Conservation (phyloP, 345 rosid species). For the Syzygium aqueum region DNA sequence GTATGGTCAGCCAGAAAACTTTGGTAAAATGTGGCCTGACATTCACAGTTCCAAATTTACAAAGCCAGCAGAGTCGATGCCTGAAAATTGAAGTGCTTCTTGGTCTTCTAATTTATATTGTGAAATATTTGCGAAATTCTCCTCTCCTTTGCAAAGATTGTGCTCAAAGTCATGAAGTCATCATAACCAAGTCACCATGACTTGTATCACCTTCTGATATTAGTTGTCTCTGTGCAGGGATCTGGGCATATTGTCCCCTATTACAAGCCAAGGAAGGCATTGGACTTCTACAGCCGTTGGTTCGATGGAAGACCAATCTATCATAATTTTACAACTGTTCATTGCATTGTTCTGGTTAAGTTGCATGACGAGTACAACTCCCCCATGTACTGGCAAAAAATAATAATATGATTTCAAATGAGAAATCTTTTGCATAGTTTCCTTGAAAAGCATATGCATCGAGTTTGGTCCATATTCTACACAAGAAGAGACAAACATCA, state of each 20-base stretch:
- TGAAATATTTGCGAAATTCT: neutral
- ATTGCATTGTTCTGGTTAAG: too few species aligned
- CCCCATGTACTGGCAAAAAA: too few species aligned
- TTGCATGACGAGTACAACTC: too few species aligned
- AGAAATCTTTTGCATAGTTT: too few species aligned
- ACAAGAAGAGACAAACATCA: too few species aligned
- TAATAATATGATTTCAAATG: too few species aligned
- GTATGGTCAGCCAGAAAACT: neutral
- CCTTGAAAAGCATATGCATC: too few species aligned
- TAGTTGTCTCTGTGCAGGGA: neutral
- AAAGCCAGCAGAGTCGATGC: neutral
- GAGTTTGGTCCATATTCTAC: too few species aligned
- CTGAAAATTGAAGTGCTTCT: neutral
- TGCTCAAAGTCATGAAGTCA: neutral
- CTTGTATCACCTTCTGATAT: constrained; percentile 34
- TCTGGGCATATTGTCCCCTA: neutral
- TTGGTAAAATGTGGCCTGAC: neutral
- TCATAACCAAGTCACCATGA: neutral
- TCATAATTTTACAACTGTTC: too few species aligned
- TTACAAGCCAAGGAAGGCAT: neutral
- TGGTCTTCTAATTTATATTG: neutral
- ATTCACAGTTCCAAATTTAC: neutral
- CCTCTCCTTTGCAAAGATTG: neutral
- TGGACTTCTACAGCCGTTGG: neutral
- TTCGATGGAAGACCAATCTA: too few species aligned